Percentiles rank a stretch among this genome's conserved stretches.
These are phyloP conservation scores for Kazachstania taianensis DNA, from an alignment of 805 yeast genomes.

Conservation along the genomic window DNA sequence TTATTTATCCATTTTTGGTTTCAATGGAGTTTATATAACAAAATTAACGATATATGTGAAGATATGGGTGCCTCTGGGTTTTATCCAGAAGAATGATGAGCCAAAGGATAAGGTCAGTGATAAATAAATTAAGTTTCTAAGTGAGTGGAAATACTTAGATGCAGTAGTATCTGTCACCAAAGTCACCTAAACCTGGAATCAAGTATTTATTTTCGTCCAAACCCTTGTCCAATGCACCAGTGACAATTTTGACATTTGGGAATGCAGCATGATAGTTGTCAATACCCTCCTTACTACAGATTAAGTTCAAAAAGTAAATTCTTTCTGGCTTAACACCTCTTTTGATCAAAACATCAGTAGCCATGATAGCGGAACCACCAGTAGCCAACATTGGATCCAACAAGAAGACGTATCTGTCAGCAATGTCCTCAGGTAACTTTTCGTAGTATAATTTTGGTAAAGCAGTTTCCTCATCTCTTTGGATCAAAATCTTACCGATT, in stretches of 20 bases:
- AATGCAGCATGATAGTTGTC: conserved; percentile 62
- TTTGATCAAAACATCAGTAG: conserved; percentile 76
- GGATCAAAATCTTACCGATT: conserved; percentile 92
- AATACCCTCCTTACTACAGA: conserved; percentile 94
- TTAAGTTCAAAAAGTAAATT: conserved; percentile 79
- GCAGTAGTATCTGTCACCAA: conserved; percentile 96
- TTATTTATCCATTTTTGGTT: too few species aligned
- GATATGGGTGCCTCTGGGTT: too few species aligned
- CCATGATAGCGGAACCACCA: conserved; percentile 97
- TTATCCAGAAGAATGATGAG: too few species aligned
- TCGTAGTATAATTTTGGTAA: conserved; percentile 85
- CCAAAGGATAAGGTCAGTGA: too few species aligned
- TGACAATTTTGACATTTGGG: conserved; percentile 80
- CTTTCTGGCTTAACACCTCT: conserved; percentile 85
- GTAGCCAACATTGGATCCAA: conserved; percentile 98
- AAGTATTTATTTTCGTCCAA: conserved; percentile 79
- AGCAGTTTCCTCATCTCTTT: conserved; percentile 97
- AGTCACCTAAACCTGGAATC: conserved; percentile 93
- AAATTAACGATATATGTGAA: too few species aligned
- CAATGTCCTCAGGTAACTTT: conserved; percentile 86
- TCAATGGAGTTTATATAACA: too few species aligned
- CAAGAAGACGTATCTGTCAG: conserved; percentile 78
- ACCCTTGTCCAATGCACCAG: conserved; percentile 87
- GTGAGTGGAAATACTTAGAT: too few species aligned
- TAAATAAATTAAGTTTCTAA: too few species aligned